A percentile compares a stretch with the other conserved stretches of the same genome.
These are phyloP conservation scores for Parmales sp. DNA, from an alignment of 108 stramenopile genomes.

Conservation along the genomic window DNA sequence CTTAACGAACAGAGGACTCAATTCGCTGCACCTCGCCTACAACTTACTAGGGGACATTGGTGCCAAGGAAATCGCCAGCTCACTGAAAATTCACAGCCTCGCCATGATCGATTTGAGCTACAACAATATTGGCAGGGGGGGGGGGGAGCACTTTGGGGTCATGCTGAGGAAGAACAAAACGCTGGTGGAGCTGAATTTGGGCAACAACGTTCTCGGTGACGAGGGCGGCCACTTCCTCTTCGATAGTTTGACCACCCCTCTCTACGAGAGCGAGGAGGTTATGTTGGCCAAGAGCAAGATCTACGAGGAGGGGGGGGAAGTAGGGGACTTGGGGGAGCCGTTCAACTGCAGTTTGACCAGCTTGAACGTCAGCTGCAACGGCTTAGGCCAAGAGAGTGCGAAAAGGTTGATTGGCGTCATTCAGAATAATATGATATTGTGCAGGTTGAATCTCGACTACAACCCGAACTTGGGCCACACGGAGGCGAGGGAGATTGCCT, in stretches of 20 bases:
- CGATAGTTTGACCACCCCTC: not conserved
- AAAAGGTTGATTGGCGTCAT: not conserved
- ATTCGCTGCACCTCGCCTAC: not conserved
- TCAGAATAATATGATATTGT: not conserved
- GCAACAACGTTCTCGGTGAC: slow-evolving; percentile 1
- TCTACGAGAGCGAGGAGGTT: slow-evolving; percentile 9
- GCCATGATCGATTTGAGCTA: not conserved
- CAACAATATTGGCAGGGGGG: not conserved
- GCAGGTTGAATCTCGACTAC: slow-evolving; percentile 3
- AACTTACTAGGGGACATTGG: not conserved
- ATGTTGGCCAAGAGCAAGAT: slow-evolving; percentile 8
- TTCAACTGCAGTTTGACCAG: slow-evolving; percentile 3
- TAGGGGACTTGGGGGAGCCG: not conserved
- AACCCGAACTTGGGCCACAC: slow-evolving; percentile 7
- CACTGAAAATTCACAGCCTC: not conserved
- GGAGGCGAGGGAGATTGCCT: slow-evolving; percentile 2
- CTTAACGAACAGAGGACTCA: not conserved
- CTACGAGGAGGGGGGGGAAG: slow-evolving; percentile 4
- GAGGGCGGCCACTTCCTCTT: slow-evolving; percentile 5
- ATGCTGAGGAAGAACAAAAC: not conserved
- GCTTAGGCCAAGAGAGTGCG: not conserved
- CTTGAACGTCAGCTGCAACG: slow-evolving; percentile 5
- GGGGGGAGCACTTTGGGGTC: not conserved
- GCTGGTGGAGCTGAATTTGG: not conserved
- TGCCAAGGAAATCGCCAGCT: not conserved